Percentiles rank a stretch among this genome's conserved stretches.
These are phyloP conservation scores for Nasturtium officinale DNA, from an alignment of 345 rosid genomes.

Conservation along the genomic window DNA sequence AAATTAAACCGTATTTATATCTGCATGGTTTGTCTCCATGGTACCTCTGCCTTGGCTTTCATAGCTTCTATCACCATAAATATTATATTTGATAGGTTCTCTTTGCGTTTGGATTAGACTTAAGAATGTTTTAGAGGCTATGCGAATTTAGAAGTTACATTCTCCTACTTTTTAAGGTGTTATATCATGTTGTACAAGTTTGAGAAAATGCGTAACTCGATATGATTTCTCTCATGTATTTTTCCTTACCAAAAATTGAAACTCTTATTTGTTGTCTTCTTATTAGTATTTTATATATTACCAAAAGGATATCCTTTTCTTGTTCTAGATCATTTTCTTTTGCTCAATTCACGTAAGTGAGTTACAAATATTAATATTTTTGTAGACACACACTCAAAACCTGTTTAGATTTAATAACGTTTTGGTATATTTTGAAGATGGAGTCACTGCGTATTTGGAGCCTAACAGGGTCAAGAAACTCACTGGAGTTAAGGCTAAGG, in stretches of 20 bases:
- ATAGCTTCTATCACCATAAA: conserved; percentile 51
- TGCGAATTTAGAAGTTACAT: background rate
- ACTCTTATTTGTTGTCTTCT: conserved; percentile 21
- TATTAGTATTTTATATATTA: background rate
- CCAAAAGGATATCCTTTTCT: conserved; percentile 29
- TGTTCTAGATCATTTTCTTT: conserved; percentile 3
- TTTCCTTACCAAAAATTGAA: conserved; percentile 21
- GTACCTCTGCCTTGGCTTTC: conserved; percentile 68
- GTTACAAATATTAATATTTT: background rate
- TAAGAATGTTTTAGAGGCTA: conserved; percentile 17
- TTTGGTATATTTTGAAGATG: conserved; percentile 54
- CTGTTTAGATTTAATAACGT: conserved; percentile 51
- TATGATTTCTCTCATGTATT: conserved; percentile 35
- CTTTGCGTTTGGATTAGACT: conserved; percentile 14
- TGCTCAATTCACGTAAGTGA: background rate
- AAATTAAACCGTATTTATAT: conserved; percentile 47
- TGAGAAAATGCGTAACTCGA: conserved; percentile 32
- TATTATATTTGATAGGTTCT: conserved; percentile 22
- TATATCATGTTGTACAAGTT: conserved; percentile 20
- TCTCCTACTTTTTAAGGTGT: background rate
- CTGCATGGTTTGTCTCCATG: conserved; percentile 68
- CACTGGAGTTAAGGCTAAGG: conserved; percentile 73
- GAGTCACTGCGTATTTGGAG: conserved; percentile 64
- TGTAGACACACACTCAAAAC: background rate
- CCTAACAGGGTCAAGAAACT: conserved; percentile 64